Percentiles rank a stretch among this genome's conserved stretches.
Conservation (phyloP, 1,139 yeast species). For the Debaryomyces singareniensis region DNA sequence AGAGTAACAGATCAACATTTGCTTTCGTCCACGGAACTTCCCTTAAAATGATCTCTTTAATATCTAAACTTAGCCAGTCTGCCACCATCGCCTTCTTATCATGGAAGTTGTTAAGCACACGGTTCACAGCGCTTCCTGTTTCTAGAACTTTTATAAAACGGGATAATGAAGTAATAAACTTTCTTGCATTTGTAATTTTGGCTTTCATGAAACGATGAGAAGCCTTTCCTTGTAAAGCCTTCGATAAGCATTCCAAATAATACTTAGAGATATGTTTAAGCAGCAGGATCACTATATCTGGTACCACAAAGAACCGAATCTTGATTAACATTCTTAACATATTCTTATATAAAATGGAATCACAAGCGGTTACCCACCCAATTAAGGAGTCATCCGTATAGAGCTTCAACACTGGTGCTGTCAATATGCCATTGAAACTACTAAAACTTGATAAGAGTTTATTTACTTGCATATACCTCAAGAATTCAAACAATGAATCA, state of each 20-base stretch:
- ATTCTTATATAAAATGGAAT: slow-evolving; percentile 53
- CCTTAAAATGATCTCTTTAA: slow-evolving; percentile 42
- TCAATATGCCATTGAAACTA: slow-evolving; percentile 53
- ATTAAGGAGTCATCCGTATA: slow-evolving; percentile 44
- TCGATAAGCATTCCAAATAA: slow-evolving; percentile 34
- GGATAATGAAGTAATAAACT: slow-evolving; percentile 51
- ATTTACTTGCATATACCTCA: slow-evolving; percentile 64
- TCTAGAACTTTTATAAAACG: slow-evolving; percentile 56
- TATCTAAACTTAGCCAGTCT: slow-evolving; percentile 57
- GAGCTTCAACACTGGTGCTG: slow-evolving; percentile 60
- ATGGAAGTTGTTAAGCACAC: slow-evolving; percentile 38
- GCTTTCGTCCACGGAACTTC: slow-evolving; percentile 49
- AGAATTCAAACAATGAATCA: slow-evolving; percentile 53
- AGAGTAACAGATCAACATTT: slow-evolving; percentile 25
- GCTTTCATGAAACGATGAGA: slow-evolving; percentile 46
- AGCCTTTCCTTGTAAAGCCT: slow-evolving; percentile 34
- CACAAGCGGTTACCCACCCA: slow-evolving; percentile 66
- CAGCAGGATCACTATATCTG: slow-evolving; percentile 46
- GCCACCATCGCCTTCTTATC: slow-evolving; percentile 49
- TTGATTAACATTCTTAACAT: slow-evolving; percentile 63
- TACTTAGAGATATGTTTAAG: slow-evolving; percentile 40
- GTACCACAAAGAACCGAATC: slow-evolving; percentile 54
- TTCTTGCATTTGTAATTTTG: slow-evolving; percentile 50
- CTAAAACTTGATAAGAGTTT: slow-evolving; percentile 49
- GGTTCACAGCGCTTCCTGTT: slow-evolving; percentile 51